Evolutionary conservation across 306 rosid genomes (phyloP), one percentile per base, ranked within the genome.

Genomic region (Malus orientalis): DNA sequence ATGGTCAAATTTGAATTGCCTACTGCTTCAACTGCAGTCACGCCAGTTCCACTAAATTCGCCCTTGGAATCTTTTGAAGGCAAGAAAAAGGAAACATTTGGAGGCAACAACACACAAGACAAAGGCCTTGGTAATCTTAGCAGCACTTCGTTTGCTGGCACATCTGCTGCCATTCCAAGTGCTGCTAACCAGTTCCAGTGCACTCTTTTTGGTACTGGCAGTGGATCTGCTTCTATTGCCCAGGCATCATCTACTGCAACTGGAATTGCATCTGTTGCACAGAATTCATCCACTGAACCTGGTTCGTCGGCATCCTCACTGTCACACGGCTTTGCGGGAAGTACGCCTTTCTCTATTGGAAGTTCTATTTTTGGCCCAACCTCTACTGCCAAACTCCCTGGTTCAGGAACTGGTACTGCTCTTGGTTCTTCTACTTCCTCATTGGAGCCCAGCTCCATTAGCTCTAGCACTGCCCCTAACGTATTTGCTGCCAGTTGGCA

Each of bases 401-500:
- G 73, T 72, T 83, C 92, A 20, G 83, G 88, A 38, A 11, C 87
- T 9, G 36, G 75, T 67, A 69, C 81, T 67, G 93, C 88, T 67
- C 69, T 82, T 1, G 30, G 75, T 65, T 51, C 84, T 59, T 81
- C 97, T 70, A 82, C 90, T 69, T 83, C 95, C 42, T 63, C 86
- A 36, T 65, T 86, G 13, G 84, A 81, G 13, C 84, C 76, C 69
- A 93, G 81, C 71, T 73, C 85, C 42, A 25, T 76, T 60, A 80
- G 91, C 81, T 84, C 96, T 68, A 75, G 79, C 45, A 25, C 87
- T 62, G 79, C 83, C 14, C 63, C 96, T 73, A 66, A 79, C 73
- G 27, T 83, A 76, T 87, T 88, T 78, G 81, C 84, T 66, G 65
- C 89, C 68, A 78, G 78, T 76, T 87, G 91, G 97, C 89, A 82